phyloP scores from a whole-genome alignment of 192 early-diverging fungal genomes.

The Backusella australiensis region DNA sequence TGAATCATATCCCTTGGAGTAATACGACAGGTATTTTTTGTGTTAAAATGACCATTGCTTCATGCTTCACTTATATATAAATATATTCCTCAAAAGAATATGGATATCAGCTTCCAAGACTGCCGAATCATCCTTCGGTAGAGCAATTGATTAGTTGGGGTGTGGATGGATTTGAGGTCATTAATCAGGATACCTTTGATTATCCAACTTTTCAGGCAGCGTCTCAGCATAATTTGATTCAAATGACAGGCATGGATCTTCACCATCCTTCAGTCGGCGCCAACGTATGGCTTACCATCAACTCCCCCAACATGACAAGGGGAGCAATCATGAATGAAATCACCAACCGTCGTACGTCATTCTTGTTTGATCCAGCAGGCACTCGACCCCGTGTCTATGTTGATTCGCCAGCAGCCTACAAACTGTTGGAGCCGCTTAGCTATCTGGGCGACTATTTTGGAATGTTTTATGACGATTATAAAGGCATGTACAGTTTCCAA shows the following conservation, averaged over 20 bases:
- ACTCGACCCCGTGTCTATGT: constrained; percentile 48
- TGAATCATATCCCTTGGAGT: constrained; percentile 80
- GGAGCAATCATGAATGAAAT: constrained; percentile 58
- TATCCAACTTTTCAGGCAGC: constrained; percentile 54
- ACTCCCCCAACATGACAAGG: constrained; percentile 40
- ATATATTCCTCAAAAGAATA: constrained; percentile 30
- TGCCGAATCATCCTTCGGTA: constrained; percentile 62
- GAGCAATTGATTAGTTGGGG: constrained; percentile 58
- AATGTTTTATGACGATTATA: constrained; percentile 55
- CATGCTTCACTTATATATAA: background rate
- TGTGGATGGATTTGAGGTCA: constrained; percentile 70
- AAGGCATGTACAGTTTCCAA: constrained; percentile 72
- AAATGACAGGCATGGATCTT: constrained; percentile 64
- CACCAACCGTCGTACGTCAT: constrained; percentile 52
- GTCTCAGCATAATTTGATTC: constrained; percentile 45
- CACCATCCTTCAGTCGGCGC: constrained; percentile 57
- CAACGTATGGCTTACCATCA: constrained; percentile 63
- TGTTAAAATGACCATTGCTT: background rate
- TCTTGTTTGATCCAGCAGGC: constrained; percentile 67
- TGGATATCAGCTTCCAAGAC: constrained; percentile 50
- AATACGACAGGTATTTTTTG: constrained; percentile 50
- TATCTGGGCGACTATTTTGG: constrained; percentile 55
- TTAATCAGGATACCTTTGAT: constrained; percentile 62
- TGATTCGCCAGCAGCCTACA: constrained; percentile 30
- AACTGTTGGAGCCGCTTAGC: constrained; percentile 49